Evolutionary conservation across 257 asterid genomes (phyloP), one percentile per base, ranked within the genome.

Genomic region (Coffea canephora): DNA sequence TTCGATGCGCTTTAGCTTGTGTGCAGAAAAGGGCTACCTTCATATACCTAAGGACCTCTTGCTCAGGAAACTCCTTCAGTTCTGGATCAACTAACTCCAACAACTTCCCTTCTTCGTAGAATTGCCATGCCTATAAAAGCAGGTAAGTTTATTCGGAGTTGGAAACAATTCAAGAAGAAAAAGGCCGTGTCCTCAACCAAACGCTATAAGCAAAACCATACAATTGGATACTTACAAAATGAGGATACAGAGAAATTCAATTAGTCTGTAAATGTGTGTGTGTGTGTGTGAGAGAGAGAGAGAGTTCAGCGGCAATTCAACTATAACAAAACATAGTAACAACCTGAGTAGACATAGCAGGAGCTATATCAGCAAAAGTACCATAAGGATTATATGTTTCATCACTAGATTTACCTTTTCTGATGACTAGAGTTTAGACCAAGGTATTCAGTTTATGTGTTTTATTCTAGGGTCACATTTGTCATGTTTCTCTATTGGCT

Each of bases 21-120:
- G 88, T 83, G 89, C 98, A 95, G 85, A 95, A 95, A 59, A 95
- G 94, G 69, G 97, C 98, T 48, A 91, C 95, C 88, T 93, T 95
- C 72, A 93, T 89, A 77, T 86, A 90, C 90, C 93, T 87, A 18
- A 93, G 55, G 49, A 89, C 91, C 80, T 87, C 94, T 34, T 88
- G 88, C 78, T 88, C 74, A 0, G 96, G 94, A 69, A 74, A 90
- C 69, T 86, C 91, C 69, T 85, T 90, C 67, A 92, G 85, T 83
- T 90, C 93, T 49, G 90, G 89, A 84, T 95, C 98, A 34, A 91
- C 96, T 54, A 93, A 73, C 48, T 91, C 98, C 84, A 93, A 82
- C 81, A 95, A 74, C 74, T 84, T 90, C 64, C 88, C 88, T 71
- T 81, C 91, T 87, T 91, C 90, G 46, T 87, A 82, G 25, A 91